Conservation (phyloP, 2,329 filamentous ascomycete species). For the Geosmithia flava region DNA sequence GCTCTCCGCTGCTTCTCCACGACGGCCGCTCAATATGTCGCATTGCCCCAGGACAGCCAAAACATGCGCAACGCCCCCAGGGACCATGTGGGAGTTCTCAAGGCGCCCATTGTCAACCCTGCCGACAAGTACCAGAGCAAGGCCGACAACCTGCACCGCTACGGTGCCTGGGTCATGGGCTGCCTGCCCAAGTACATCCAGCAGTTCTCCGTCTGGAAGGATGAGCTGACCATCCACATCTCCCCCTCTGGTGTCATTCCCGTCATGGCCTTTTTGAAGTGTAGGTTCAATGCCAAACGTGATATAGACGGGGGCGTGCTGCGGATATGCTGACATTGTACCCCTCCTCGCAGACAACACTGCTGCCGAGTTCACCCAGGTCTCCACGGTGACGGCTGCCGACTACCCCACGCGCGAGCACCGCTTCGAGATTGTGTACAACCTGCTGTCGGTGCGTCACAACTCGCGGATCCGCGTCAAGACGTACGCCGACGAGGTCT, state of each 20-base stretch:
- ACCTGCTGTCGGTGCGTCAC: constrained; percentile 87
- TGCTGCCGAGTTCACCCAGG: constrained; percentile 87
- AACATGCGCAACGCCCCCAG: constrained; percentile 58
- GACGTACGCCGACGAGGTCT: constrained; percentile 95
- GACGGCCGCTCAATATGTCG: constrained; percentile 35
- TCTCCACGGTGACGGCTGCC: constrained; percentile 85
- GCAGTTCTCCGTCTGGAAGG: constrained; percentile 99
- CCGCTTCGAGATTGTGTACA: constrained; percentile 97
- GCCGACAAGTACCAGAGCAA: constrained; percentile 86
- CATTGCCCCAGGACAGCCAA: constrained; percentile 45
- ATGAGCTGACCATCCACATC: constrained; percentile 92
- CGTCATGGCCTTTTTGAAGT: constrained; percentile 87
- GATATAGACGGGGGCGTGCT: too few species aligned
- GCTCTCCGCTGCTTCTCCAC: constrained; percentile 36
- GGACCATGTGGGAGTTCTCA: constrained; percentile 48
- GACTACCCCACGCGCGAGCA: constrained; percentile 93
- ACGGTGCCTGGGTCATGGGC: constrained; percentile 93
- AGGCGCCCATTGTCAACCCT: constrained; percentile 75
- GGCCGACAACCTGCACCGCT: constrained; percentile 79
- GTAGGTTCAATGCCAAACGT: constrained; percentile 19
- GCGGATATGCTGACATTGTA: not conserved
- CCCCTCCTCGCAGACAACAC: constrained; percentile 59
- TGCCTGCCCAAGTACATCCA: constrained; percentile 96
- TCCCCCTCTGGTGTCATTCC: constrained; percentile 79
- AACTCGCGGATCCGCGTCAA: constrained; percentile 96